Percentiles rank a stretch among this genome's conserved stretches.
Evolutionary conservation across 2,329 filamentous ascomycete genomes (phyloP).

Genomic region (Pseudogymnoascus destructans): DNA sequence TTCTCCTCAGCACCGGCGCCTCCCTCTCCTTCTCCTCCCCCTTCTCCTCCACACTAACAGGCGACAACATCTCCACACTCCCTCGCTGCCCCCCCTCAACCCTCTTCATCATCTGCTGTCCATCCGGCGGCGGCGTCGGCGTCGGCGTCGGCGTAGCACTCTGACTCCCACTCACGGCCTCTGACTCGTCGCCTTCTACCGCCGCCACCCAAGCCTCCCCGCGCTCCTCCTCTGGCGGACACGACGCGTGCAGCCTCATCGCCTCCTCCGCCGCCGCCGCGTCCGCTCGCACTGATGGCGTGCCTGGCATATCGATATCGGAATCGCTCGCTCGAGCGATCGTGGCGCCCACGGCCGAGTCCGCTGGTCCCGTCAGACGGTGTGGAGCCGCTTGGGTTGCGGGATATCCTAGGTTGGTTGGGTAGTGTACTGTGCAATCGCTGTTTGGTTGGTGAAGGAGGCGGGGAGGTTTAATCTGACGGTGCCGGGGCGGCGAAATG

Average conservation of each 20-base stretch:
- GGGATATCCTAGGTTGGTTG: neutral
- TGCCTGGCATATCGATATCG: constrained; percentile 5
- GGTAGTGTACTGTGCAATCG: neutral
- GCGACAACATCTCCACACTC: constrained; percentile 22
- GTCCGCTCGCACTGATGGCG: constrained; percentile 4
- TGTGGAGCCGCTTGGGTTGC: neutral
- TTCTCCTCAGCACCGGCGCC: constrained; percentile 21
- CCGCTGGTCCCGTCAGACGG: neutral
- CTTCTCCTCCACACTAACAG: constrained; percentile 28
- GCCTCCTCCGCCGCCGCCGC: neutral
- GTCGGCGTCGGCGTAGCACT: constrained; percentile 11
- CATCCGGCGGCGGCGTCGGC: constrained; percentile 13
- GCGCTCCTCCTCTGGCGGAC: constrained; percentile 32
- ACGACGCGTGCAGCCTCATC: constrained; percentile 26
- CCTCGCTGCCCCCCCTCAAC: constrained; percentile 25
- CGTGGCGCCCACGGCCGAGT: neutral
- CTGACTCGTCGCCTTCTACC: constrained; percentile 21
- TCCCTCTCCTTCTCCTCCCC: constrained; percentile 27
- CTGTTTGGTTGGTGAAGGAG: neutral
- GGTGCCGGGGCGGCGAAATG: constrained; percentile 1
- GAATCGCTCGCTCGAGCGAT: neutral
- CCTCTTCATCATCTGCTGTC: constrained; percentile 30
- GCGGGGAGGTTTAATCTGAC: neutral
- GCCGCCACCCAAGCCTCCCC: constrained; percentile 24
- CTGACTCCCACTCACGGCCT: constrained; percentile 15